Conservation (phyloP, 2,329 filamentous ascomycete species). For the Fusarium vanettenii region DNA sequence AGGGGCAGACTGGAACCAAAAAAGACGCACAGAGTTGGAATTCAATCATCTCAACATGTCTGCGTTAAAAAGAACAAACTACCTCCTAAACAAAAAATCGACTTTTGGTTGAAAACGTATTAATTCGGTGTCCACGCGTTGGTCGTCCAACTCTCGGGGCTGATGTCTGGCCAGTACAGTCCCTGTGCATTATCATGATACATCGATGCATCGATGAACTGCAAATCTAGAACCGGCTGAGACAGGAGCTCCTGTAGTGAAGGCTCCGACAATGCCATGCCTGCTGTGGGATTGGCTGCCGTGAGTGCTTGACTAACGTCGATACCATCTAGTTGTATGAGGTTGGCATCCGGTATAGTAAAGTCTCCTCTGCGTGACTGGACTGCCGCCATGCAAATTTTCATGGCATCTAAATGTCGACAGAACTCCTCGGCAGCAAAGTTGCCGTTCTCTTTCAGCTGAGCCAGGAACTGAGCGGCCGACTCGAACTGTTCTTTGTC, state of each 20-base stretch:
- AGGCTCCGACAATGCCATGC: conserved; percentile 51
- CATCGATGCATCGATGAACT: conserved; percentile 49
- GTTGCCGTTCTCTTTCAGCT: conserved; percentile 54
- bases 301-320: conserved; percentile 30
- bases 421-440: conserved; percentile 55
- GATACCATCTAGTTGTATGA: conserved; percentile 28
- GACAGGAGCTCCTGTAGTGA: conserved; percentile 50
- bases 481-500: conserved; percentile 55
- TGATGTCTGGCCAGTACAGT: conserved; percentile 43
- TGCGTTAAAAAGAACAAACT: neutral
- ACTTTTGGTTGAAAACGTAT: neutral
- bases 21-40: neutral
- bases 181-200: conserved; percentile 40
- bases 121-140: conserved; percentile 28
- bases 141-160: conserved; percentile 39
- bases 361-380: conserved; percentile 33
- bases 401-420: conserved; percentile 53
- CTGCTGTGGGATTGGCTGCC: conserved; percentile 41
- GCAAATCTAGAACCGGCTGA: conserved; percentile 48
- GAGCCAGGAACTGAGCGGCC: conserved; percentile 51
- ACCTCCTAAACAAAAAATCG: neutral
- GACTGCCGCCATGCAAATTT: conserved; percentile 39
- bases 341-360: neutral
- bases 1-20: neutral
- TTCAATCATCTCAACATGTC: neutral